Base-by-base conservation (phyloP, 1,284 basidiomycete genomes). In the Tilletia horrida region DNA sequence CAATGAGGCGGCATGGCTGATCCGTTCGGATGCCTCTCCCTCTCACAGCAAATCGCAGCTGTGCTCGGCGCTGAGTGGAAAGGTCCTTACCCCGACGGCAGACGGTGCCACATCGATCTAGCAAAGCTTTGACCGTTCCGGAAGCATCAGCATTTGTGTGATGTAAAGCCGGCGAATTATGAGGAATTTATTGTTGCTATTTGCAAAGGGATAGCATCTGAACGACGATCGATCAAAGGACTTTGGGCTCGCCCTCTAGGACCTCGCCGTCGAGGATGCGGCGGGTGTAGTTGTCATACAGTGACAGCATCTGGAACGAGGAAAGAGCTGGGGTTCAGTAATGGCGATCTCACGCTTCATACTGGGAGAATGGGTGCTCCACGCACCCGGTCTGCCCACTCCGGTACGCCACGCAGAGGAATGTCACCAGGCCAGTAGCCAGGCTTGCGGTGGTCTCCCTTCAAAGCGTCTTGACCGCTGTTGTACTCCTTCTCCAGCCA, bases 1-100 rank as follows among this genome's bases (percentile, higher is more conserved):
- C n/a, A n/a, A n/a, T n/a, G n/a, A n/a, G n/a, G n/a, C n/a, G n/a
- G n/a, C n/a, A n/a, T n/a, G n/a, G n/a, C n/a, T n/a, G n/a, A n/a
- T n/a, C n/a, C n/a, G n/a, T n/a, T n/a, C n/a, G n/a, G n/a, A n/a
- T n/a, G n/a, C n/a, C n/a, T n/a, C n/a, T n/a, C n/a, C n/a, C n/a
- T n/a, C n/a, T n/a, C n/a, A 18, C 9, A 67, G 64, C 75, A 74
- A 64, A 62, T 77, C 29, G 76, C 74, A 3, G 74, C 74, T 16
- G 76, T 68, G 63, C 57, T 77, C 16, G 66, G 66, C 7, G 27
- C 59, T 23, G 69, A 70, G 13, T 77, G 76, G 68, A 70, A 72
- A 25, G 76, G 76, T 0, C 74, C 74, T 9, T 73, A 75, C 67
- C 72, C 71, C 3, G 68, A 76, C 64, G 68, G 68, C 13, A 50